Conservation (phyloP, 148 eudicot genomes). For the Rhododendron griersonianum region DNA sequence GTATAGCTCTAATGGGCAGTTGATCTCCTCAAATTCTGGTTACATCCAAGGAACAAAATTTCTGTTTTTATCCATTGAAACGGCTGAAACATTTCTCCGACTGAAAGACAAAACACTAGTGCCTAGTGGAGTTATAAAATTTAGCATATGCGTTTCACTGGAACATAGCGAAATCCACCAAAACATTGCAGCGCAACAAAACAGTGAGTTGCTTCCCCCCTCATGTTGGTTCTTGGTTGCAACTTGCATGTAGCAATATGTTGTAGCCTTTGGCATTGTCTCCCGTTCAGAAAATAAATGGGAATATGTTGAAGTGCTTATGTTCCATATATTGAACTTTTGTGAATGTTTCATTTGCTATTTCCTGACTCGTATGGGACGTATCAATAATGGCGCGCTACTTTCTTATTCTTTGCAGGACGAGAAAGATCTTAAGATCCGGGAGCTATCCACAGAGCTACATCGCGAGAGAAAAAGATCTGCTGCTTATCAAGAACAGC, state of each 20-base stretch:
- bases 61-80: background rate
- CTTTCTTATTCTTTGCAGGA: background rate
- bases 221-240: background rate
- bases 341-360: background rate
- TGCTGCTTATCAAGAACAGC: conserved; percentile 8
- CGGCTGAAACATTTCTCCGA: background rate
- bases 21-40: background rate
- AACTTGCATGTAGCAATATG: no score
- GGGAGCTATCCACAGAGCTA: conserved; percentile 4
- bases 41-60: background rate
- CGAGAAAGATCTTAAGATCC: conserved; percentile 12
- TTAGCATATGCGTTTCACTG: no score
- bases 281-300: no score
- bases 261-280: no score
- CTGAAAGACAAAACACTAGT: background rate
- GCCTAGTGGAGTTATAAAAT: background rate
- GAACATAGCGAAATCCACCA: no score
- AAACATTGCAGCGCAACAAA: no score
- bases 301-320: background rate
- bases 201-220: no score
- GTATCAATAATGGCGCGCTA: background rate
- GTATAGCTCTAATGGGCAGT: background rate
- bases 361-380: background rate
- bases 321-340: background rate
- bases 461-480: conserved; percentile 9